A percentile compares a stretch with the other conserved stretches of the same genome.
These are phyloP conservation scores for Tausonia pullulans DNA, from an alignment of 1,284 basidiomycete species.

Conservation along the genomic window DNA sequence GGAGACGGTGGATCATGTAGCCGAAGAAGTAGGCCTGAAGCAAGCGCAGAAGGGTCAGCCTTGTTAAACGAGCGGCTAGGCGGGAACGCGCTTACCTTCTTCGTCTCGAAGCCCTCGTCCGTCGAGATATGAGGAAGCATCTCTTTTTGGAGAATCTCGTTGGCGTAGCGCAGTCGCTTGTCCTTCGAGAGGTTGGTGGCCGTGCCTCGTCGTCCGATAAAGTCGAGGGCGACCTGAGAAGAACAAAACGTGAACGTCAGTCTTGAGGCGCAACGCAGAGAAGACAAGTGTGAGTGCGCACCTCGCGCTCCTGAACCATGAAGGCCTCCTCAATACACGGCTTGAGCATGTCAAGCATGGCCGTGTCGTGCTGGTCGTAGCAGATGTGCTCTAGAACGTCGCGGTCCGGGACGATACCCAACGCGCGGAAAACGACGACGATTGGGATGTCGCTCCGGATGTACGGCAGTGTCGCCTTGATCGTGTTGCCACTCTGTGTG, in stretches of 20 bases:
- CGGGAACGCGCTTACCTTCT: conserved; percentile 45
- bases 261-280: not conserved
- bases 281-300: conserved; percentile 30
- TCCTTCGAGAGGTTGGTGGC: conserved; percentile 85
- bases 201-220: conserved; percentile 96
- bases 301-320: conserved; percentile 93
- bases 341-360: conserved; percentile 97
- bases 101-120: conserved; percentile 89
- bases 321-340: conserved; percentile 98
- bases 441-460: conserved; percentile 98
- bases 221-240: conserved; percentile 69
- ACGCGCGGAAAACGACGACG: conserved; percentile 95
- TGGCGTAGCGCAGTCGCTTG: conserved; percentile 87
- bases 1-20: conserved; percentile 97
- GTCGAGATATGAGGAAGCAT: conserved; percentile 97
- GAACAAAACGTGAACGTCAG: not conserved
- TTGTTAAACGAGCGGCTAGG: too few species aligned
- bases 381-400: conserved; percentile 98
- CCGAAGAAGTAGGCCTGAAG: conserved; percentile 85
- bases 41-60: too few species aligned
- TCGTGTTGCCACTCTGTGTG: conserved; percentile 70
- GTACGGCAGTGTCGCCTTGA: conserved; percentile 95
- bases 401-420: conserved; percentile 94
- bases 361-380: conserved; percentile 90
- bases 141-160: conserved; percentile 97